Evolutionary conservation across 192 early-diverging fungal species (phyloP), one percentile per base, ranked within the genome.

Genomic region (Entomortierella lignicola): DNA sequence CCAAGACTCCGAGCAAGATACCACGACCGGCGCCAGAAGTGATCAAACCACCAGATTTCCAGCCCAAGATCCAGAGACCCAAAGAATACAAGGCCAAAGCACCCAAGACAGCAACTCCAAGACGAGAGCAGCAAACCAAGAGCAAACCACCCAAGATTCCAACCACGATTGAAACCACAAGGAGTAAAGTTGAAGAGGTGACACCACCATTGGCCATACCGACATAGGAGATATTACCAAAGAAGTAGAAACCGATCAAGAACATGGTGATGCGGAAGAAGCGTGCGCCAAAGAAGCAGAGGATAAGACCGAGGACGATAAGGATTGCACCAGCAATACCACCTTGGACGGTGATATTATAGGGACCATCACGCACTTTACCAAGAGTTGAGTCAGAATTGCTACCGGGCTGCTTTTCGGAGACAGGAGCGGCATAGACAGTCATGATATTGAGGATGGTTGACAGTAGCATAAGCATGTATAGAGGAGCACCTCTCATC

Each of bases 21-120:
- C 70, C 83, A 44, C 80, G 71, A 43, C 83, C 83, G 31, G 63
- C 63, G 17, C 41, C 27, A 0, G 80, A 82, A 12, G 66, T 58
- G 44, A 84, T 74, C 18, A 74, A 21, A 8, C 81, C 66, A 42
- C 66, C 74, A 21, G 57, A 57, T 51, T 67, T 72, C 83, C 83
- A 84, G n/a, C 83, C 83, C 44, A 84, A 66, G 48, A 84, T 60
- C 83, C 83, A 84, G 30, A 84, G 64, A 37, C 83, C 83, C 53
- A 84, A 41, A 8, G 83, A 68, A 10, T 82, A 54, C 27, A 70
- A 58, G 15, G 80, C 80, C 21, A 81, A 31, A 10, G 69, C 80
- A 10, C 83, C 80, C 12, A 84, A 34, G 42, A 84, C 43, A 41
- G 77, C 77, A 25, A 82, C 55, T 17, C 71, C 81, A 12, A 84